Conservation (phyloP, 1,139 yeast species). For the Wickerhamomyces sp. region DNA sequence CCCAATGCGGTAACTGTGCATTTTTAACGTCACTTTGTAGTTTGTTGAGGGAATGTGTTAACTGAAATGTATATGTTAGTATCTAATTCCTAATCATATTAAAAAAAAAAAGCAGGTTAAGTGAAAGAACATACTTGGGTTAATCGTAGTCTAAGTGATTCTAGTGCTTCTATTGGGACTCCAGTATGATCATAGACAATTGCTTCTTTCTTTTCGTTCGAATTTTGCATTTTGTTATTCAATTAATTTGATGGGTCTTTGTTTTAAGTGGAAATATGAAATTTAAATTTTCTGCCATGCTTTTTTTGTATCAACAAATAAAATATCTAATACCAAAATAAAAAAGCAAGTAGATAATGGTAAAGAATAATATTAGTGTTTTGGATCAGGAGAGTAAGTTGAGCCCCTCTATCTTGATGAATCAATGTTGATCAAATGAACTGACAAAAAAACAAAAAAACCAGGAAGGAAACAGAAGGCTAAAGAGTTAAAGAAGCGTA, state of each 20-base stretch:
- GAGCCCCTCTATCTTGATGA: background rate
- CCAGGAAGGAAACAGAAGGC: conserved; percentile 27
- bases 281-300: too few relatives aligned
- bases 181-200: conserved; percentile 28
- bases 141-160: conserved; percentile 53
- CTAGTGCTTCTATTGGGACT: conserved; percentile 56
- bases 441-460: conserved; percentile 5
- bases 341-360: conserved; percentile 14
- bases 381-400: conserved; percentile 23
- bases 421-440: background rate
- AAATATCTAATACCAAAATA: too few relatives aligned
- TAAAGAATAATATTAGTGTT: conserved; percentile 13
- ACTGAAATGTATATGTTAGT: conserved; percentile 3
- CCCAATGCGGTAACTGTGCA: conserved; percentile 35
- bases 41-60: conserved; percentile 41
- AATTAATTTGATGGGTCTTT: too few relatives aligned
- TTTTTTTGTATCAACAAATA: background rate
- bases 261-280: too few relatives aligned
- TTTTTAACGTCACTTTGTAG: conserved; percentile 38
- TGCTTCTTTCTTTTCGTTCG: conserved; percentile 1
- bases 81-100: too few relatives aligned
- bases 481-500: conserved; percentile 24
- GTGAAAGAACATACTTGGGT: conserved; percentile 36
- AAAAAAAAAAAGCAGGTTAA: too few relatives aligned
- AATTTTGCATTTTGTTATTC: conserved; percentile 10